A percentile compares a stretch with the other conserved stretches of the same genome.
These are phyloP conservation scores for Pterocarpus macrocarpus DNA, from an alignment of 306 rosid species.

Conservation along the genomic window DNA sequence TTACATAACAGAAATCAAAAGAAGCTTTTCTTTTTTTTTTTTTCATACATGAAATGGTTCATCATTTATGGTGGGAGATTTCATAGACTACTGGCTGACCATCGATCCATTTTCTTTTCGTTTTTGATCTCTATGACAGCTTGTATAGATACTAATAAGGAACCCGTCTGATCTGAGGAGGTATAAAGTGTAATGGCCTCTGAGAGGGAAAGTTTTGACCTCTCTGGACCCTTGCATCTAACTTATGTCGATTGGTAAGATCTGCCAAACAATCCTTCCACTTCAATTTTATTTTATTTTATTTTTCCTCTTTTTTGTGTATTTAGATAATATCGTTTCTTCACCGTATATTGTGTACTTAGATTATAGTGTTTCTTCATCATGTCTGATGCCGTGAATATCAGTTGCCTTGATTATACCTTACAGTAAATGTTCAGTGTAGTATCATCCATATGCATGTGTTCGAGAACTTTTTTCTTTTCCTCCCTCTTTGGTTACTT, in stretches of 20 bases:
- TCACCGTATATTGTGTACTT: slow-evolving; percentile 18
- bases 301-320: neutral
- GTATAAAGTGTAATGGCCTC: slow-evolving; percentile 63
- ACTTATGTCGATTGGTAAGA: slow-evolving; percentile 80
- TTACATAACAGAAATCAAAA: slow-evolving; percentile 2
- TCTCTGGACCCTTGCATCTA: slow-evolving; percentile 82
- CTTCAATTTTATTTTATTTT: neutral
- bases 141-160: slow-evolving; percentile 49
- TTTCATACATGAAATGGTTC: neutral
- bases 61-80: neutral
- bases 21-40: neutral
- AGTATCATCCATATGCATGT: neutral
- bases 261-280: slow-evolving; percentile 5
- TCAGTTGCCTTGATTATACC: slow-evolving; percentile 17
- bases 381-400: neutral
- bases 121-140: slow-evolving; percentile 15
- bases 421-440: neutral
- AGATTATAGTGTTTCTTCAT: slow-evolving; percentile 20
- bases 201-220: slow-evolving; percentile 75
- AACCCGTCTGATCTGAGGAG: neutral
- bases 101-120: slow-evolving; percentile 6
- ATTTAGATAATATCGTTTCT: slow-evolving; percentile 28
- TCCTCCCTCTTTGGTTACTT: neutral
- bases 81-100: neutral
- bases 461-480: neutral